Base-by-base conservation (phyloP, 2,329 filamentous ascomycete species). In the Pseudocercospora cruenta region DNA sequence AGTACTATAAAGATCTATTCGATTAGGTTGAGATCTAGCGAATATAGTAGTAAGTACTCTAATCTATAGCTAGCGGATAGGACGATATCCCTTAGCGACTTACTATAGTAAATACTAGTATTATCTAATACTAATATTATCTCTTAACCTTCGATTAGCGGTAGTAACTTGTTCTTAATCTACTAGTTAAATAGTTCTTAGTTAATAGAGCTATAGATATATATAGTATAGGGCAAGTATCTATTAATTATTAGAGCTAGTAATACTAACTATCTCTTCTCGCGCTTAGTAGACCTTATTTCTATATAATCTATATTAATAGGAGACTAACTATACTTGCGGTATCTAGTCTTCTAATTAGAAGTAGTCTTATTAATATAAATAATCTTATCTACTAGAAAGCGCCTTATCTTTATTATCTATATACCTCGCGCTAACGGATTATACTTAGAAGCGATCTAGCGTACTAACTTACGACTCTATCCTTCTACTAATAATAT, bases 121-220 rank as follows among this genome's bases (percentile, higher is more conserved):
- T 60, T 60, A 28, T 60, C 58, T 60, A 60, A n/a, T 43, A 60
- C 16, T 21, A 60, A 16, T 9, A 60, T 60, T 28, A 54, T 54
- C 36, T 39, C 33, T 26, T 45, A 19, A 5, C 21, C 12, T 47
- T n/a, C 2, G 2, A 60, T 19, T 26, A 45, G 19, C 16, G 16
- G 58, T 47, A 60, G 26, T 21, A 60, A 22, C 12, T 45, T 28
- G 21, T 22, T 26, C 7, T 45, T 10, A 2, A 60, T 31, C 58
- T 60, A 60, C 10, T 26, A 22, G n/a, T 43, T 47, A 47, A 60
- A 45, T 16, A 28, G 21, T 4, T 24, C 16, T 26, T 21, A 22
- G 2, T 45, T 47, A 45, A 60, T 47, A n/a, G 58, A n/a, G 6
- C 58, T 39, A 12, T 60, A 49, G 16, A 45, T 28, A 28, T 24